These are phyloP conservation scores for Dothidotthia symphoricarpi DNA, from an alignment of 2,329 filamentous ascomycete genomes.

Conservation along the genomic window DNA sequence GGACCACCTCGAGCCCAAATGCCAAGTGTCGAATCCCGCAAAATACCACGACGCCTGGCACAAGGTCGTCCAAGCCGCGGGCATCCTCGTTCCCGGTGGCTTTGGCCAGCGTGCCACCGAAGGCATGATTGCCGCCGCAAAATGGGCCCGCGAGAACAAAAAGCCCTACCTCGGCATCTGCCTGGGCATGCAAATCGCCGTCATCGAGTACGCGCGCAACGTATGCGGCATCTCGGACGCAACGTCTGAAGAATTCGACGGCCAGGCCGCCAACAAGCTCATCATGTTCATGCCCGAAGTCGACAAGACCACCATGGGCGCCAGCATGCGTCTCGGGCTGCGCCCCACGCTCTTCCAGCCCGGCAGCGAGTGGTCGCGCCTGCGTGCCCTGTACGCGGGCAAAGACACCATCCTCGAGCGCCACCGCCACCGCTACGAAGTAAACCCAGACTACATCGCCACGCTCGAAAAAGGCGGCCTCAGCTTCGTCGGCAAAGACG, in stretches of 20 bases:
- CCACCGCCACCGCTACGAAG: conserved; percentile 87
- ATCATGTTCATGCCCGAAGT: conserved; percentile 94
- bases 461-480: conserved; percentile 67
- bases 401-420: conserved; percentile 59
- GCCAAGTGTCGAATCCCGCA: conserved; percentile 61
- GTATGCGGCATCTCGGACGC: conserved; percentile 63
- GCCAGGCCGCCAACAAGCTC: conserved; percentile 62
- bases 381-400: conserved; percentile 70
- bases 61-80: conserved; percentile 67
- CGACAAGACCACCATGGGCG: conserved; percentile 72
- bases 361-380: conserved; percentile 72
- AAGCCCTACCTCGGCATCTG: conserved; percentile 87
- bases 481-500: conserved; percentile 75
- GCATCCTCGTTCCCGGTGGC: conserved; percentile 70
- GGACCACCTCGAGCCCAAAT: conserved; percentile 72
- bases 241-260: conserved; percentile 58
- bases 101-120: conserved; percentile 81
- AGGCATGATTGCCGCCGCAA: conserved; percentile 86
- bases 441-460: conserved; percentile 76
- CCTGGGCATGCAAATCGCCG: conserved; percentile 87
- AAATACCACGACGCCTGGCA: conserved; percentile 87
- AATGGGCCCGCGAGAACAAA: conserved; percentile 79
- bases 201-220: conserved; percentile 82
- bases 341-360: conserved; percentile 73
- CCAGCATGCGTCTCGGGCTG: conserved; percentile 81